Evolutionary conservation across 148 eudicot species (phyloP).

Genomic region (Fagopyrum tataricum): DNA sequence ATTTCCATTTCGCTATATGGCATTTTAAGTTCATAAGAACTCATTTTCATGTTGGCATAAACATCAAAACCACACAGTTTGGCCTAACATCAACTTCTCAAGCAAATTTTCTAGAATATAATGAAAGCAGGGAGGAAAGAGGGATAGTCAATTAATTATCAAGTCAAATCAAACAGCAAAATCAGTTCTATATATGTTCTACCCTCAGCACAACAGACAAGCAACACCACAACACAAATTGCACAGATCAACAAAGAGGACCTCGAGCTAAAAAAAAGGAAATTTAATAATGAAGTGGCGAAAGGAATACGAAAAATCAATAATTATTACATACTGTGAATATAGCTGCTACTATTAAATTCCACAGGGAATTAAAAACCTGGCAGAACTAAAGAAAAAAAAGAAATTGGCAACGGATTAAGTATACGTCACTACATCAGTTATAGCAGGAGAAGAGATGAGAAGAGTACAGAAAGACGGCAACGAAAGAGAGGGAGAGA

Average conservation of each 20-base stretch:
- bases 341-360: too few relatives aligned
- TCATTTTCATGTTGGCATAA: neutral
- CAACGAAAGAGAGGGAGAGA: conserved; percentile 43
- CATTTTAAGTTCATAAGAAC: neutral
- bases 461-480: conserved; percentile 47
- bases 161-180: neutral
- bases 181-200: neutral
- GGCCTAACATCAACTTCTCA: neutral
- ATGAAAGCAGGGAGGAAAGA: neutral
- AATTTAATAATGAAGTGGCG: neutral
- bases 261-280: neutral
- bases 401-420: neutral
- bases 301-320: neutral
- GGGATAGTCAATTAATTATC: neutral
- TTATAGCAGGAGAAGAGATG: neutral
- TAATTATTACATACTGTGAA: too few relatives aligned
- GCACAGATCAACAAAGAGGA: neutral
- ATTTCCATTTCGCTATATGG: too few relatives aligned
- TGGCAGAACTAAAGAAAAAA: neutral
- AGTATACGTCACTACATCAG: neutral
- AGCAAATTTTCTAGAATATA: neutral
- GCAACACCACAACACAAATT: too few relatives aligned
- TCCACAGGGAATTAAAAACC: neutral
- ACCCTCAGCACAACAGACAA: neutral
- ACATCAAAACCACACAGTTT: neutral